Evolutionary conservation across 371 early-diverging fungal genomes (phyloP).

Genomic region (Syncephalastrum sp.): DNA sequence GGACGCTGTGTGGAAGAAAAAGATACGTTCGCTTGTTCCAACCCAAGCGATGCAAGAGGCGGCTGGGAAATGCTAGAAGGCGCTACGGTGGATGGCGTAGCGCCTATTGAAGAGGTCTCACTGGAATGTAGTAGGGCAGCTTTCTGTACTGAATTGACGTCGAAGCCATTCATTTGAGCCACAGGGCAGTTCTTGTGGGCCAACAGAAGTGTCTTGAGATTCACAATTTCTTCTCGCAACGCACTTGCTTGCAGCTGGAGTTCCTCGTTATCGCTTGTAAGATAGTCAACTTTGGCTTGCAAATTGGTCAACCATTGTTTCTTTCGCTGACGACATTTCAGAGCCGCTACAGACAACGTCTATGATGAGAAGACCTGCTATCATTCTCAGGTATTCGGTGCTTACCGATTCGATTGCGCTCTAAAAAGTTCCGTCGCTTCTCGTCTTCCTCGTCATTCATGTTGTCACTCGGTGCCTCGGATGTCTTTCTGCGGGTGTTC

Average conservation of each 20-base stretch:
- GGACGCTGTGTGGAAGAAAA: no score
- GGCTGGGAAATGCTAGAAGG: no score
- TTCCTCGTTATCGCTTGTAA: conserved; percentile 71
- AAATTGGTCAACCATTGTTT: conserved; percentile 81
- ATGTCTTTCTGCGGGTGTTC: no score
- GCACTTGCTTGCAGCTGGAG: conserved; percentile 64
- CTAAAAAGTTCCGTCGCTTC: conserved; percentile 76
- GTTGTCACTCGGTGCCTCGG: no score
- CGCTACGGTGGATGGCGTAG: no score
- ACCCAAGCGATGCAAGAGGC: no score
- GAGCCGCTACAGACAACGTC: conserved; percentile 59
- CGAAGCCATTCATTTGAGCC: conserved; percentile 64
- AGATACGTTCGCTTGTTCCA: no score
- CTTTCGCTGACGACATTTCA: conserved; percentile 89
- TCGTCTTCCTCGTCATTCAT: conserved; percentile 50
- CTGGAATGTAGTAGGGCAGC: no score
- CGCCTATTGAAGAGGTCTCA: no score
- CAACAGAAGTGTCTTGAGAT: conserved; percentile 69
- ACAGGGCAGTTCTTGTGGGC: conserved; percentile 79
- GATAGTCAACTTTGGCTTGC: conserved; percentile 73
- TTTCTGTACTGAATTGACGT: no score
- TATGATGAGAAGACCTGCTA: not conserved
- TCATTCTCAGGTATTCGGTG: not conserved
- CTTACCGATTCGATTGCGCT: conserved; percentile 80
- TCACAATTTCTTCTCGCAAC: conserved; percentile 72